Evolutionary conservation across 768 basidiomycete genomes (phyloP).

Genomic region (Pleurotus citrinopileatus): DNA sequence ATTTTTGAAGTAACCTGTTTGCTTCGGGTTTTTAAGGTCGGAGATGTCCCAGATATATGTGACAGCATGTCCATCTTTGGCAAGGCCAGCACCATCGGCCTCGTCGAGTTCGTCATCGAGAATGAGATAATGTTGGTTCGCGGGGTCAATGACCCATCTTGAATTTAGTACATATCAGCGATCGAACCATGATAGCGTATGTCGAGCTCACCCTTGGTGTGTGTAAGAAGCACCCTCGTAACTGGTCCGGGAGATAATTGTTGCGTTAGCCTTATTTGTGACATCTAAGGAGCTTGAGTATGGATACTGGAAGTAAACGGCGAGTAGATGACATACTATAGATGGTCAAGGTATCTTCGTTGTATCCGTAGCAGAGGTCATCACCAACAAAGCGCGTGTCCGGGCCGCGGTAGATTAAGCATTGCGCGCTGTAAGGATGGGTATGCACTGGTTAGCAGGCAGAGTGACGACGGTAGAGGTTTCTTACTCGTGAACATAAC

Average conservation of each 20-base stretch:
- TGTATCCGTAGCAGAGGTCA: conserved; percentile 29
- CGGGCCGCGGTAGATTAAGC: conserved; percentile 27
- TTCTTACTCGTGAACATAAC: conserved; percentile 26
- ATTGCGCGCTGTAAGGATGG: conserved; percentile 24
- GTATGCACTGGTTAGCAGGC: too few relatives aligned
- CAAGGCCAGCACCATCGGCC: conserved; percentile 15
- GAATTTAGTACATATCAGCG: not conserved
- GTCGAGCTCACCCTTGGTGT: conserved; percentile 26
- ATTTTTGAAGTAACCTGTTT: conserved; percentile 26
- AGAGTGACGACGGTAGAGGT: too few relatives aligned
- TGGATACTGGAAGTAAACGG: not conserved
- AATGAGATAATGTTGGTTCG: conserved; percentile 24
- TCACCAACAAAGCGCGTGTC: conserved; percentile 23
- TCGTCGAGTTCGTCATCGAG: conserved; percentile 29
- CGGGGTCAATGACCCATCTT: conserved; percentile 21
- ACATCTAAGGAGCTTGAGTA: conserved; percentile 13
- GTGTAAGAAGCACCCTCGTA: conserved; percentile 29
- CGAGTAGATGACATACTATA: conserved; percentile 11
- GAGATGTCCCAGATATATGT: conserved; percentile 31
- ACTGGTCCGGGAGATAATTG: conserved; percentile 24
- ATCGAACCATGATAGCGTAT: too few relatives aligned
- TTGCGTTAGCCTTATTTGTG: conserved; percentile 17
- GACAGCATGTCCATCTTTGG: conserved; percentile 20
- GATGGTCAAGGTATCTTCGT: conserved; percentile 28
- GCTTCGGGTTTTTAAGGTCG: conserved; percentile 21